phyloP scores from a whole-genome alignment of 2,329 filamentous ascomycete species.

The Talaromyces sp. region DNA sequence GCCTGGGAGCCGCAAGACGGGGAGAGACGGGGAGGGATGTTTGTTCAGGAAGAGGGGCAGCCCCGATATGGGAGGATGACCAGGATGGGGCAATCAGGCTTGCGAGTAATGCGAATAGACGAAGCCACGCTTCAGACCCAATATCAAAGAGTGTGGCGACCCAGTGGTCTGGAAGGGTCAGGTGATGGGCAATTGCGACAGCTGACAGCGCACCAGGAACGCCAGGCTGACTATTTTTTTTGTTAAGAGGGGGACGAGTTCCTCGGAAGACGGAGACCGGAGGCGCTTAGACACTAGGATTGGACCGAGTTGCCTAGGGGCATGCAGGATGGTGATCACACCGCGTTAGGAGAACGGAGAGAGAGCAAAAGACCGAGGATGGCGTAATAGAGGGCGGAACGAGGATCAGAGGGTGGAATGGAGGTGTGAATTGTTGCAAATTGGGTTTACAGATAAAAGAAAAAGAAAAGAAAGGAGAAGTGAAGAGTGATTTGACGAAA shows the following conservation, averaged over 20 bases:
- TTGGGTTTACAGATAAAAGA: no score
- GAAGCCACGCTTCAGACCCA: background rate
- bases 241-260: background rate
- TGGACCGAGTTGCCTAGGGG: conserved; percentile 21
- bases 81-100: background rate
- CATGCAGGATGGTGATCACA: conserved; percentile 26
- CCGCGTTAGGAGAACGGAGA: conserved; percentile 7
- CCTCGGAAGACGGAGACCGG: background rate
- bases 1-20: conserved; percentile 17
- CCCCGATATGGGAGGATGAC: background rate
- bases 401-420: background rate
- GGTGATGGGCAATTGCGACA: conserved; percentile 27
- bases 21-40: background rate
- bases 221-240: conserved; percentile 16
- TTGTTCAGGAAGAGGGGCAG: conserved; percentile 1
- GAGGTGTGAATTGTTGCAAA: no score
- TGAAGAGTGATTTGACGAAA: background rate
- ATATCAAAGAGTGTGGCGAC: conserved; percentile 24
- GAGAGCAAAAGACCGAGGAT: conserved; percentile 3
- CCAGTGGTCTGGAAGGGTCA: conserved; percentile 19
- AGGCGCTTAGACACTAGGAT: conserved; percentile 14
- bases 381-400: background rate
- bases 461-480: conserved; percentile 4
- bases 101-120: background rate
- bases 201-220: conserved; percentile 22